These are phyloP conservation scores for Mariannaea sp. DNA, from an alignment of 2,329 filamentous ascomycete species.

Conservation along the genomic window DNA sequence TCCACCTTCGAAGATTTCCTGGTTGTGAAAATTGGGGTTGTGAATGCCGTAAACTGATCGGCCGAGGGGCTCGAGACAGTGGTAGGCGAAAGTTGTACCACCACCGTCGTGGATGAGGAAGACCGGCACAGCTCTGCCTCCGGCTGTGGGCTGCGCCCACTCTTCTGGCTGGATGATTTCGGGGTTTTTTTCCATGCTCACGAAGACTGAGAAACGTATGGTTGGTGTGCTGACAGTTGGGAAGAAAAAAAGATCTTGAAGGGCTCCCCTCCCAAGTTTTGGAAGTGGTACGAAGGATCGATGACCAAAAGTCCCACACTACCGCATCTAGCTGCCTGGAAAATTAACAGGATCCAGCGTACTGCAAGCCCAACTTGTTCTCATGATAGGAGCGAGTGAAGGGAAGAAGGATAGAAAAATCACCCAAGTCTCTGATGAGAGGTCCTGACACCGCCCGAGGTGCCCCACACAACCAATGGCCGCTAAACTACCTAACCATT, in stretches of 20 bases:
- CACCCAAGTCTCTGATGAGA: not conserved
- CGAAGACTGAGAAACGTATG: no score
- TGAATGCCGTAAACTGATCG: conserved; percentile 59
- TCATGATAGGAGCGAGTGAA: no score
- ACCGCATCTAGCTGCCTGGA: not conserved
- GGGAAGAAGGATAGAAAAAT: not conserved
- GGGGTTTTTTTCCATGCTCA: conserved; percentile 37
- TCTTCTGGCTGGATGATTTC: conserved; percentile 44
- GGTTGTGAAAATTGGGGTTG: conserved; percentile 57
- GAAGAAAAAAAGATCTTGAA: no score
- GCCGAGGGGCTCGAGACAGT: conserved; percentile 54
- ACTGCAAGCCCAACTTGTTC: not conserved
- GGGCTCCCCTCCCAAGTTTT: no score
- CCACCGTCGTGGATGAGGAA: conserved; percentile 66
- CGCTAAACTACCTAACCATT: no score
- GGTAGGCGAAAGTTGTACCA: conserved; percentile 63
- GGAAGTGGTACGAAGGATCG: no score
- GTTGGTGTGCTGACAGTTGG: no score
- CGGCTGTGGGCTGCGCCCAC: conserved; percentile 33
- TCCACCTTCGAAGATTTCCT: conserved; percentile 55
- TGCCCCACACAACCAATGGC: not conserved
- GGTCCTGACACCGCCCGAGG: not conserved
- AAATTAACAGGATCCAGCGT: not conserved
- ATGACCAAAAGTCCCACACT: no score
- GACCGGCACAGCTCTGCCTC: conserved; percentile 48